Percentiles rank a stretch among this genome's conserved stretches.
phyloP scores from a whole-genome alignment of 345 rosid species.

The Rhodamnia argentea region DNA sequence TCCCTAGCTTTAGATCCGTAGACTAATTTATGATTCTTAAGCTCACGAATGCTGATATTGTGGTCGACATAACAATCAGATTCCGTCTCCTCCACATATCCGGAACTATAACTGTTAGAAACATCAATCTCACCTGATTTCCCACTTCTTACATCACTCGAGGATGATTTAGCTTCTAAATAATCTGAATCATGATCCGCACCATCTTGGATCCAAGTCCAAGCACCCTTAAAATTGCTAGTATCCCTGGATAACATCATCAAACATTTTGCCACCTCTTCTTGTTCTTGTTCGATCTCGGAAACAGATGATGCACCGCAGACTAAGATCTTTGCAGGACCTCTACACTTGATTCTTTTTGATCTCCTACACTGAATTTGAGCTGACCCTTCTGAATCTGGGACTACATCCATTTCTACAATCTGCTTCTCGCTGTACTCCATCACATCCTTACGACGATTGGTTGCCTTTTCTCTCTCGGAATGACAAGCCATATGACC shows the following conservation, averaged over 20 bases:
- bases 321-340: constrained; percentile 18
- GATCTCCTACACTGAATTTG: constrained; percentile 40
- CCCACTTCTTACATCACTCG: constrained; percentile 29
- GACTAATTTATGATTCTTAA: constrained; percentile 10
- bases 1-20: not conserved
- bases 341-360: constrained; percentile 35
- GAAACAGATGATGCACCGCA: constrained; percentile 42
- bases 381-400: constrained; percentile 31
- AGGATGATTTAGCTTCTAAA: constrained; percentile 54
- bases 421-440: constrained; percentile 21
- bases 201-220: constrained; percentile 66
- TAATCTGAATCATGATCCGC: constrained; percentile 23
- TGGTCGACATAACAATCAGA: constrained; percentile 47
- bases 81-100: constrained; percentile 48
- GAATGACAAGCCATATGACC: constrained; percentile 95
- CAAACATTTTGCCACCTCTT: constrained; percentile 67
- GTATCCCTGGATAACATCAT: constrained; percentile 86
- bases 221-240: constrained; percentile 28
- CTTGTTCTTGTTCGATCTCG: constrained; percentile 66
- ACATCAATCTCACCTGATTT: constrained; percentile 10
- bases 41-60: constrained; percentile 18
- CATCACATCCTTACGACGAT: constrained; percentile 17
- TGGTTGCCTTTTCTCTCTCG: constrained; percentile 35
- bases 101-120: constrained; percentile 63
- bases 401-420: constrained; percentile 44